These are phyloP conservation scores for Neoscytalidium dimidiatum DNA, from an alignment of 2,329 filamentous ascomycete species.

Conservation along the genomic window DNA sequence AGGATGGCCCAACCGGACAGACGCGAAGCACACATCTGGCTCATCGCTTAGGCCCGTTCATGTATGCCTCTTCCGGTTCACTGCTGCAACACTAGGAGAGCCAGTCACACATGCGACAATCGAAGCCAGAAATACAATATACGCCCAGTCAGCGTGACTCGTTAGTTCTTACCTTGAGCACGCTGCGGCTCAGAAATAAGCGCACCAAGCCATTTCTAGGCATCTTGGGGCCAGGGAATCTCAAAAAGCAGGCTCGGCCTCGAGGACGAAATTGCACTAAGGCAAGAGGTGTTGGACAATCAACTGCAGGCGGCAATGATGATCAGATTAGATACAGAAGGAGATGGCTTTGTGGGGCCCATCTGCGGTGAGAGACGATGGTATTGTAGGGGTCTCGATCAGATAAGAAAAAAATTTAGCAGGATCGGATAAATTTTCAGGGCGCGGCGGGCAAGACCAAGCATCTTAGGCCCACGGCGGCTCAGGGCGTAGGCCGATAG, in stretches of 20 bases:
- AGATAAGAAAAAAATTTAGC: slow-evolving; percentile 1
- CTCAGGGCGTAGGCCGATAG: slow-evolving; percentile 5
- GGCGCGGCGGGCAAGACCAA: neutral
- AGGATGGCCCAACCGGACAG: too few species aligned
- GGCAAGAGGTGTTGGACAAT: neutral
- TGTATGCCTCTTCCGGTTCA: too few species aligned
- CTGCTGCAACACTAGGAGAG: neutral
- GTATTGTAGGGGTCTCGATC: neutral
- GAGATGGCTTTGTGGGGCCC: neutral
- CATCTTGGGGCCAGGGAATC: neutral
- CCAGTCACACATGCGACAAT: neutral
- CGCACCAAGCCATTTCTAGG: neutral
- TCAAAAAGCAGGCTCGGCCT: neutral
- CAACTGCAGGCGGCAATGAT: neutral
- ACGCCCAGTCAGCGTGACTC: neutral
- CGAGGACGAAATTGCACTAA: neutral
- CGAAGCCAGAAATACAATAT: neutral
- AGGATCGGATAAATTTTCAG: slow-evolving; percentile 4
- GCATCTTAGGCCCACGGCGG: neutral
- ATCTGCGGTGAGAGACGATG: neutral
- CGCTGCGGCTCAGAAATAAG: neutral
- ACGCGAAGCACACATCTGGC: too few species aligned
- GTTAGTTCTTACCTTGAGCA: neutral
- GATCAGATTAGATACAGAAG: slow-evolving; percentile 15
- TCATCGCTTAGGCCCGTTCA: too few species aligned